Base-by-base conservation (phyloP, 768 basidiomycete genomes). In the Lanmaoa rubissima region DNA sequence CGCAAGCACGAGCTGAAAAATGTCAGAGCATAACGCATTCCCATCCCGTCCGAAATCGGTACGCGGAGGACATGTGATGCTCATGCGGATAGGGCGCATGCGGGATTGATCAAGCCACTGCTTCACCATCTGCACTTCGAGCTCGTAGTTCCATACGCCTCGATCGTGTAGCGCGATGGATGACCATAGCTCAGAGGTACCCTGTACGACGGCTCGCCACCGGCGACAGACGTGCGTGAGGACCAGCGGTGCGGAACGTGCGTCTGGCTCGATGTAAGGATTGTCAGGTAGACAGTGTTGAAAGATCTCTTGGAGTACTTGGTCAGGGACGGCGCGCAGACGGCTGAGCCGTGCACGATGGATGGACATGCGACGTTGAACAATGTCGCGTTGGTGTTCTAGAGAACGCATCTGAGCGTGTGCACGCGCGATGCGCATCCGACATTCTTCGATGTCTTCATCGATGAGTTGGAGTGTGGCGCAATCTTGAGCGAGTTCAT, bases 211-310 rank as follows among this genome's bases (percentile, higher is more conserved):
- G 7, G 32, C 46, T 42, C 73, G 60, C 73, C 73, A 74, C 26
- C 71, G 62, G 17, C 62, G 71, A 56, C 73, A 74, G 31, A 74
- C 62, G 19, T 65, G 73, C 1, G 70, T 65, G 39, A 75, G 68
- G 39, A 74, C 53, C 9, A 75, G 53, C 4, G 74, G 74, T 31
- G 72, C 70, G 7, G 60, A 54, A 47, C 34, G 57, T 7, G 52
- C 46, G 24, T 61, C 38, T 2, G 71, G 74, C 4, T 59, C 50
- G 51, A 64, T n/a, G 50, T 64, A 73, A 17, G 50, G 50, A 12
- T 53, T 58, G 19, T 67, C 60, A 0, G 62, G 71, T 2, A 72
- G 32, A 28, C 70, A 74, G 35, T 48, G 57, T 45, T 53, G 59
- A 32, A 72, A 73, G 28, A 74, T 69, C 32, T 71, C 68, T 53